phyloP scores from a whole-genome alignment of 2,329 filamentous ascomycete genomes.

The Beauveria medogensis region DNA sequence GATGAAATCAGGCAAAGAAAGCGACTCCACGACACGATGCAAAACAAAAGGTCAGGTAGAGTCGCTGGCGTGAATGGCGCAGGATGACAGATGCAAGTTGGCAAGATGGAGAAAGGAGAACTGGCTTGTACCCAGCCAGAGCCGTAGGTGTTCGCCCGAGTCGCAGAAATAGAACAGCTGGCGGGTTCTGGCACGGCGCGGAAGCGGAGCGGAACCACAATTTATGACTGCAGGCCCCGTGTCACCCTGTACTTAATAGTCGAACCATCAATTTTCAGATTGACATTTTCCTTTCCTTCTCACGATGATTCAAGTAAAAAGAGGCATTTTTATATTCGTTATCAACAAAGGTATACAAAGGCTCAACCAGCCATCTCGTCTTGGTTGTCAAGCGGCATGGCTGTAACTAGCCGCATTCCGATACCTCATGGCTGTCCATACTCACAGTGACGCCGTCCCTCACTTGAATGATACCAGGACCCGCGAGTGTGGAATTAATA shows the following conservation, averaged over 20 bases:
- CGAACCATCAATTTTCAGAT: background rate
- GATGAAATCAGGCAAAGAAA: background rate
- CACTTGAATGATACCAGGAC: constrained; percentile 26
- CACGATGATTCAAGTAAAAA: background rate
- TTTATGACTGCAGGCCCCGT: background rate
- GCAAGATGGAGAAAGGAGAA: constrained; percentile 11
- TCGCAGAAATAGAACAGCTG: constrained; percentile 1
- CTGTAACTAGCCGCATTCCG: background rate
- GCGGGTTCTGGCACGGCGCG: background rate
- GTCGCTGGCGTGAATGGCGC: constrained; percentile 8
- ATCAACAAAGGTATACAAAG: no score
- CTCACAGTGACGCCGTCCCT: background rate
- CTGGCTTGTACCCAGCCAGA: constrained; percentile 1
- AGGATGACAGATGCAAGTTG: constrained; percentile 9
- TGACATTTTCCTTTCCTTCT: background rate
- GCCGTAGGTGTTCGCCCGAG: constrained; percentile 2
- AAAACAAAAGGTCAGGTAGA: background rate
- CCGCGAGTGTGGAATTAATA: constrained; percentile 20
- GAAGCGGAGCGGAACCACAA: constrained; percentile 4
- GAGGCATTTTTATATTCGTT: background rate
- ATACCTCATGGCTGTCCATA: no score
- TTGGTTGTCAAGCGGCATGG: background rate
- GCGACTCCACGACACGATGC: background rate
- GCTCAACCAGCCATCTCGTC: background rate
- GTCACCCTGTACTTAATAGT: background rate